These are phyloP conservation scores for Geotrichum siamense DNA, from an alignment of 1,139 yeast genomes.

Conservation along the genomic window DNA sequence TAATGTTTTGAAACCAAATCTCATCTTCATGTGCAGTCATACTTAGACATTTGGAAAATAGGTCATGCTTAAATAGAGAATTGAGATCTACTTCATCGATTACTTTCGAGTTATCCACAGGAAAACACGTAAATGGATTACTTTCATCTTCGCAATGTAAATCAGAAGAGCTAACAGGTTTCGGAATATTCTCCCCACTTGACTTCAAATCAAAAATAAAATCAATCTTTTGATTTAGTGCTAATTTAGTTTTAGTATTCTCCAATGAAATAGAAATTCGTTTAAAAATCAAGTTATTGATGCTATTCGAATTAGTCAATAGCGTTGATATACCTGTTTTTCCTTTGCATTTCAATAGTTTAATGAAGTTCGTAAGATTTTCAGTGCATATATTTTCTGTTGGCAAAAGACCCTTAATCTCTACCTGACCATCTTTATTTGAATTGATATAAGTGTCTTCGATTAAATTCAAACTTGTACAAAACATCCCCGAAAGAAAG, in stretches of 20 bases:
- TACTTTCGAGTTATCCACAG: not conserved
- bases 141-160: not conserved
- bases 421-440: conserved; percentile 38
- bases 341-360: conserved; percentile 86
- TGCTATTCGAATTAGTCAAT: conserved; percentile 30
- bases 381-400: conserved; percentile 97
- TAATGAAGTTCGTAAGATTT: conserved; percentile 87
- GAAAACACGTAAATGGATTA: conserved; percentile 1
- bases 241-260: not conserved
- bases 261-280: not conserved
- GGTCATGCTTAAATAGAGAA: not conserved
- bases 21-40: not conserved
- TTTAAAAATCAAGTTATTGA: conserved; percentile 3
- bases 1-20: not conserved
- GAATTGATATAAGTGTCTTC: conserved; percentile 72
- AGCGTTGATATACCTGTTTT: conserved; percentile 82
- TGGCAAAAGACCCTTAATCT: conserved; percentile 79
- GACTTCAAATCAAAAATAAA: conserved; percentile 2
- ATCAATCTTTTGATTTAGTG: not conserved
- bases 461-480: conserved; percentile 89
- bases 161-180: not conserved
- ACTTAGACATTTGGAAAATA: conserved; percentile 1
- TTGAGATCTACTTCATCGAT: not conserved
- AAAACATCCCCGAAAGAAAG: conserved; percentile 81
- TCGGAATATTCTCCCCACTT: not conserved